Conservation (phyloP, 768 basidiomycete species). For the Phanerochaete carnosa region DNA sequence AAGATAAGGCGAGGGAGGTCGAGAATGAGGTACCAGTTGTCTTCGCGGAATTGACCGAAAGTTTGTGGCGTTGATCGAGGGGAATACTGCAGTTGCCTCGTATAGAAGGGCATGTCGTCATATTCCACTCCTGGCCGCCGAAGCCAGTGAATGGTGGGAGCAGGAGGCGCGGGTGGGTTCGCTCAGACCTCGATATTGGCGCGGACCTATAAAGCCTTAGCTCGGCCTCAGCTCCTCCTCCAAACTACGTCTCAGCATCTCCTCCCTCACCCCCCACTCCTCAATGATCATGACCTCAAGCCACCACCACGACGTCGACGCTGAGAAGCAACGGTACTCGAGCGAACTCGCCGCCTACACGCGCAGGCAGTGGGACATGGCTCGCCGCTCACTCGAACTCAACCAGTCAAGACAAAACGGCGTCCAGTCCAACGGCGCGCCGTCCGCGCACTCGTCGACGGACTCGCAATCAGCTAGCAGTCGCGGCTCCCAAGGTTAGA, state of each 20-base stretch:
- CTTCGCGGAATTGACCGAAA: not conserved
- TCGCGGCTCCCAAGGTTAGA: slow-evolving; percentile 17
- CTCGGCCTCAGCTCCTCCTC: not conserved
- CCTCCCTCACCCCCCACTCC: slow-evolving; percentile 1
- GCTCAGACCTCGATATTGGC: not conserved
- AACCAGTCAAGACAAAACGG: slow-evolving; percentile 3
- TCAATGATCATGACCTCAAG: slow-evolving; percentile 14
- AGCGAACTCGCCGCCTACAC: slow-evolving; percentile 37
- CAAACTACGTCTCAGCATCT: not conserved
- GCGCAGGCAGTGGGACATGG: slow-evolving; percentile 34
- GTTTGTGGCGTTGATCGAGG: slow-evolving; percentile 5
- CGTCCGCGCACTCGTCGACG: slow-evolving; percentile 6
- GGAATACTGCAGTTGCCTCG: not conserved
- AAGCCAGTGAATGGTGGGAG: not conserved
- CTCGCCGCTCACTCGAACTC: slow-evolving; percentile 24
- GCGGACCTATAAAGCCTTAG: slow-evolving; percentile 2
- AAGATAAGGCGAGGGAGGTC: not conserved
- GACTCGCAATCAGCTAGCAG: slow-evolving; percentile 2
- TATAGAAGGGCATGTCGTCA: slow-evolving; percentile 7
- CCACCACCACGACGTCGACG: slow-evolving; percentile 20
- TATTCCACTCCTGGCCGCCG: not conserved
- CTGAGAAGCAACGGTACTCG: slow-evolving; percentile 32
- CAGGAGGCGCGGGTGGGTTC: not conserved
- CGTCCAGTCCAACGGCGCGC: not conserved
- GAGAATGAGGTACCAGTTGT: not conserved